Percentiles rank a stretch among this genome's conserved stretches.
phyloP scores from a whole-genome alignment of 148 eudicot genomes.

The Fagopyrum tataricum region DNA sequence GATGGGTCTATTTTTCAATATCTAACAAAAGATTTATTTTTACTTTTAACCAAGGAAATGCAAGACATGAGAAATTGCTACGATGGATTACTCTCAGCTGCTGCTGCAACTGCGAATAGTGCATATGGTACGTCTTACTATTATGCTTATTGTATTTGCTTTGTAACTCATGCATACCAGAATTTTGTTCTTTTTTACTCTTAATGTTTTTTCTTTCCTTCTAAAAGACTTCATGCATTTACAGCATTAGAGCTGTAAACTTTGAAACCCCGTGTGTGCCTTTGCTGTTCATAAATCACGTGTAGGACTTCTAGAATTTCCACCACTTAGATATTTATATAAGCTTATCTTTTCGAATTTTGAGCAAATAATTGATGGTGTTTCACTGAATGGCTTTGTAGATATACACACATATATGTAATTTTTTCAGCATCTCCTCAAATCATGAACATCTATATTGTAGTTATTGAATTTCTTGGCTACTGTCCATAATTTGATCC shows the following conservation, averaged over 20 bases:
- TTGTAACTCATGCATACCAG: not conserved
- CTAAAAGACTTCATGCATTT: not conserved
- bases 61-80: constrained; percentile 82
- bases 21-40: not conserved
- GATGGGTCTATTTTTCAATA: too few relatives aligned
- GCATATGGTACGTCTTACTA: constrained; percentile 55
- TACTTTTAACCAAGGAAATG: constrained; percentile 58
- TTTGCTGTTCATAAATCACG: not conserved
- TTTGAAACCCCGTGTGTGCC: not conserved
- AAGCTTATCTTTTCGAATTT: not conserved
- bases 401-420: not conserved
- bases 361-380: not conserved
- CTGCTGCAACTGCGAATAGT: constrained; percentile 91
- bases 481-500: not conserved
- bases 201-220: not conserved
- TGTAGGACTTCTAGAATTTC: not conserved
- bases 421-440: not conserved
- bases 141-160: not conserved
- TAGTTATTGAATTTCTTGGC: not conserved
- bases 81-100: constrained; percentile 88
- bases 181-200: too few relatives aligned
- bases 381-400: not conserved
- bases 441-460: not conserved
- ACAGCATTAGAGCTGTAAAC: not conserved
- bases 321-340: not conserved